These are phyloP conservation scores for Trichoderma sp. DNA, from an alignment of 2,329 filamentous ascomycete species.

Conservation along the genomic window DNA sequence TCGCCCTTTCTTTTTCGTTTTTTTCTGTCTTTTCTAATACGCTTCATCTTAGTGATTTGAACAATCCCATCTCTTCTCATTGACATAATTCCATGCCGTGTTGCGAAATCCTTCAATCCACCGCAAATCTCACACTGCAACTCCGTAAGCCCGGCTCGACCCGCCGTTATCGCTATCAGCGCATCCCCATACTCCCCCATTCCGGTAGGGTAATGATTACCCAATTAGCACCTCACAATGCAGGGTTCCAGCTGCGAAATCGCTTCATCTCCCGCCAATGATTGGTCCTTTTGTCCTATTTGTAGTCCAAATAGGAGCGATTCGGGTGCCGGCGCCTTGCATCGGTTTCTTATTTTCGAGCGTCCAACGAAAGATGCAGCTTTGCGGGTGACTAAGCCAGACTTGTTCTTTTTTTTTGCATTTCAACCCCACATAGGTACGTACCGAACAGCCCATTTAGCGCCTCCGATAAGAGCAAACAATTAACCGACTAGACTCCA, in stretches of 20 bases:
- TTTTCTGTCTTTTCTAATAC: not conserved
- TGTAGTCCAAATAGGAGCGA: not conserved
- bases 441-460: slow-evolving; percentile 1
- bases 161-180: not conserved
- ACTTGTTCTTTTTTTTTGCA: not conserved
- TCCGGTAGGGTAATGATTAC: slow-evolving; percentile 18
- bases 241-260: not conserved
- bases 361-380: not conserved
- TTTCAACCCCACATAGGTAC: not conserved
- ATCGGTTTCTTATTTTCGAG: not conserved
- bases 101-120: not conserved
- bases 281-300: not conserved
- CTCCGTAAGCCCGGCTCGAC: not conserved
- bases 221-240: slow-evolving; percentile 4
- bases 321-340: slow-evolving; percentile 16
- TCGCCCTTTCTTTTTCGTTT: not conserved
- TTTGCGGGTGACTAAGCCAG: not conserved
- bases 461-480: slow-evolving; percentile 21
- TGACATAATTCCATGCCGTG: not conserved
- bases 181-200: not conserved
- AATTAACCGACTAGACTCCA: not conserved
- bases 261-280: not conserved
- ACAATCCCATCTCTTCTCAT: not conserved
- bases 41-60: not conserved
- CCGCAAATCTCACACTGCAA: not conserved